Base-by-base conservation (phyloP, 257 asterid species). In the Eustoma russellianum region DNA sequence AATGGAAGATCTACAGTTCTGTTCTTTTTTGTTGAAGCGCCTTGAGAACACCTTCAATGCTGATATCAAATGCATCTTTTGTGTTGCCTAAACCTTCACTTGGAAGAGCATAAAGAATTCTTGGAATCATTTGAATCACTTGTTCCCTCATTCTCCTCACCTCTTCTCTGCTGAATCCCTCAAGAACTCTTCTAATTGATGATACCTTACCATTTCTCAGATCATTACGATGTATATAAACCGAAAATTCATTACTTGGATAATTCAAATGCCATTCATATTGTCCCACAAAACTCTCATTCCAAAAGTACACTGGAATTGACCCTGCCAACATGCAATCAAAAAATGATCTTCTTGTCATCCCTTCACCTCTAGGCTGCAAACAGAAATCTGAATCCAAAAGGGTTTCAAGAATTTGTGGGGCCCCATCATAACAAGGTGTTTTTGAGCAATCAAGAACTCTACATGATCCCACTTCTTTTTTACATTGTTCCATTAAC, bases 301-400 rank as follows among this genome's bases (percentile, higher is more conserved):
- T 72, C 74, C 63, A 41, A 73, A 86, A 83, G 28, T 78, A 81
- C 9, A 86, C 94, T 6, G 96, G 96, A 7, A 88, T 77, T 0
- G 97, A 70, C 35, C 97, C 97, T 3, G 95, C 81, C 14, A 88
- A 57, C 85, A 88, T 68, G 49, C 95, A 88, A n/a, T 88, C 97
- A 15, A 88, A 88, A 16, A 78, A 78, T n/a, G 82, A 72, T 53
- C 67, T 65, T 53, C 86, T 62, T 10, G 97, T 88, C 28, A 30
- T 71, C 7, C 82, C 78, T n/a, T 88, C 94, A 40, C 95, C 83
- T 57, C 77, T 73, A 0, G 95, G 95, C 80, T 88, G 88, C 68
- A 88, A 38, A 38, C 97, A 88, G 63, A 88, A 88, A 5, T 79
- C 77, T 0, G 97, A 80, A 18, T 64, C 81, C 67, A 88, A 43